A percentile compares a stretch with the other conserved stretches of the same genome.
phyloP scores from a whole-genome alignment of 2,329 filamentous ascomycete genomes.

The Aspergillus ibericus region DNA sequence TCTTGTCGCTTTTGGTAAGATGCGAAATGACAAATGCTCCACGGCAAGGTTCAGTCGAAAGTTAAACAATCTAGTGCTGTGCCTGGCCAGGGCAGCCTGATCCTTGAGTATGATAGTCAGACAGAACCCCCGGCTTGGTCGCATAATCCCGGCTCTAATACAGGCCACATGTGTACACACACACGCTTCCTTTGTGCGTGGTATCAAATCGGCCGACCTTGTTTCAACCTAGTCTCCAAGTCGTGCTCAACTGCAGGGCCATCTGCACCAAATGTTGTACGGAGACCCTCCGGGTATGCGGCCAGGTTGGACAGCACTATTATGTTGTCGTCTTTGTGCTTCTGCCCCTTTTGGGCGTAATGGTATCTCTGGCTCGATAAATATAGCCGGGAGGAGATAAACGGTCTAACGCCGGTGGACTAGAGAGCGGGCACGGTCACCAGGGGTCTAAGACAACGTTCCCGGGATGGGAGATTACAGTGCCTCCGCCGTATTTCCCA shows the following conservation, averaged over 20 bases:
- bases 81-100: neutral
- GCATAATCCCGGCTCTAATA: neutral
- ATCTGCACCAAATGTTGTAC: neutral
- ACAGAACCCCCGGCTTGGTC: neutral
- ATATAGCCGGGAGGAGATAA: neutral
- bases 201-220: neutral
- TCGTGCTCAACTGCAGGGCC: neutral
- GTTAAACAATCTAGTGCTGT: neutral
- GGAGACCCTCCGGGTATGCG: neutral
- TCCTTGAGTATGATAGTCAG: neutral
- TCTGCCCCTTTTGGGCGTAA: neutral
- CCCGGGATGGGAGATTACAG: neutral
- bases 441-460: neutral
- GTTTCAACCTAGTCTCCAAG: neutral
- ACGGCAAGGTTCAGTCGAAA: constrained; percentile 4
- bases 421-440: neutral
- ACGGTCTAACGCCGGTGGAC: neutral
- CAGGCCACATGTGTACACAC: neutral
- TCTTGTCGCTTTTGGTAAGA: neutral
- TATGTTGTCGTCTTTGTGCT: neutral
- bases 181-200: neutral
- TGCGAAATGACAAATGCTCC: constrained; percentile 3
- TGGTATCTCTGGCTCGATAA: neutral
- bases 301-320: neutral
- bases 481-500: neutral